These are phyloP conservation scores for Rhizopogon vulgaris DNA, from an alignment of 768 basidiomycete species.

Conservation along the genomic window DNA sequence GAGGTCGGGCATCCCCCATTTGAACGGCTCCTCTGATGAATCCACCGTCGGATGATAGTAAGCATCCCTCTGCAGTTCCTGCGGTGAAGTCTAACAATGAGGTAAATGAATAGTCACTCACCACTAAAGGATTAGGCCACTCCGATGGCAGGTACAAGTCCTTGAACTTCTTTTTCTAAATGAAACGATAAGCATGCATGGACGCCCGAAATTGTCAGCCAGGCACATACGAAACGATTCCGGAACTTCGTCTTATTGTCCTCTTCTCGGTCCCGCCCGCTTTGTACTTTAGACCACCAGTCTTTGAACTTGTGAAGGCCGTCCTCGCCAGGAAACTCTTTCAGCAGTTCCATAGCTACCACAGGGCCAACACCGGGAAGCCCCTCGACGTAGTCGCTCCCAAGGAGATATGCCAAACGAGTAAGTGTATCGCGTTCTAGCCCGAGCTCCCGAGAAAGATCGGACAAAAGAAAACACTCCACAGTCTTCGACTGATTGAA, in stretches of 20 bases:
- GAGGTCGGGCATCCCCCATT: slow-evolving; percentile 96
- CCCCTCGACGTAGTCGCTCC: slow-evolving; percentile 95
- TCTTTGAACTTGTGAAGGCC: slow-evolving; percentile 82
- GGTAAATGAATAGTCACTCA: slow-evolving; percentile 31
- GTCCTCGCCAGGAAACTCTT: slow-evolving; percentile 84
- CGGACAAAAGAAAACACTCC: slow-evolving; percentile 84
- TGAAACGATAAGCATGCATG: slow-evolving; percentile 7
- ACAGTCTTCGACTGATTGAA: slow-evolving; percentile 99
- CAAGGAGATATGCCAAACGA: slow-evolving; percentile 86
- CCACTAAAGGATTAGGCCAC: slow-evolving; percentile 93
- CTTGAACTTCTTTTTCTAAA: slow-evolving; percentile 86
- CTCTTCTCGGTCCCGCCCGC: slow-evolving; percentile 72
- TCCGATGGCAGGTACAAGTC: slow-evolving; percentile 71
- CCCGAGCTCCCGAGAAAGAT: slow-evolving; percentile 83
- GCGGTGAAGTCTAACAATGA: neutral
- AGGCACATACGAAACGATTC: slow-evolving; percentile 70
- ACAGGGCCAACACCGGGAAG: slow-evolving; percentile 91
- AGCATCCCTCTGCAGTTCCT: slow-evolving; percentile 64
- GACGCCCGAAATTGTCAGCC: slow-evolving; percentile 5
- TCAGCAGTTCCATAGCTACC: slow-evolving; percentile 90
- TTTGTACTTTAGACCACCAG: slow-evolving; percentile 95
- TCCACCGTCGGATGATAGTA: slow-evolving; percentile 92
- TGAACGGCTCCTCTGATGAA: slow-evolving; percentile 87
- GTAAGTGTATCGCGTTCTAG: slow-evolving; percentile 83
- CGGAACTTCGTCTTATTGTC: slow-evolving; percentile 77